phyloP scores from a whole-genome alignment of 2,329 filamentous ascomycete species.

The Zasmidium citrigriseum region DNA sequence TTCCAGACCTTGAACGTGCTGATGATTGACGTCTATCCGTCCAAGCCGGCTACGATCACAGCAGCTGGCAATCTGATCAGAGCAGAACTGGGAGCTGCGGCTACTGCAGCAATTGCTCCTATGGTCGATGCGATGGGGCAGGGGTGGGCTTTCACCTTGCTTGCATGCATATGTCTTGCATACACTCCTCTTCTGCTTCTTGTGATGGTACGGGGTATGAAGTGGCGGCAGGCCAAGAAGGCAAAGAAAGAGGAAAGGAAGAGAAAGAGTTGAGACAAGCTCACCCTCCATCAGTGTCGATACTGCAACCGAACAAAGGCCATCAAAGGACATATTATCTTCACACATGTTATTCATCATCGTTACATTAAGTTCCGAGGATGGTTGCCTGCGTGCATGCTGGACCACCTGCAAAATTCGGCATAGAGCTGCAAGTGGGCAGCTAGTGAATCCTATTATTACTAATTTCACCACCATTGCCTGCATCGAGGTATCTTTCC shows the following conservation, averaged over 20 bases:
- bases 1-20: slow-evolving; percentile 47
- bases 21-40: slow-evolving; percentile 44
- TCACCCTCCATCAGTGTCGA: not conserved
- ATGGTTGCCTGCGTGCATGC: no score
- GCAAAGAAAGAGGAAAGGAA: not conserved
- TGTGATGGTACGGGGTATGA: not conserved
- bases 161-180: not conserved
- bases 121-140: slow-evolving; percentile 21
- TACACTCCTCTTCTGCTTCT: not conserved
- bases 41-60: slow-evolving; percentile 41
- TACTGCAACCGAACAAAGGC: not conserved
- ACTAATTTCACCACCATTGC: no score
- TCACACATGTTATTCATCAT: no score
- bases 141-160: not conserved
- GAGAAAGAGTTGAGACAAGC: not conserved
- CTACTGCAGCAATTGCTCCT: slow-evolving; percentile 37
- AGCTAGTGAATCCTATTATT: no score
- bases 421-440: no score
- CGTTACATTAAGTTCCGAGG: no score
- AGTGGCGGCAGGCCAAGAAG: not conserved
- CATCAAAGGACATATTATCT: no score
- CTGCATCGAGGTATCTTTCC: no score
- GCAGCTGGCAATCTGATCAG: slow-evolving; percentile 45
- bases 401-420: no score
- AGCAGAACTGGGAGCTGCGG: slow-evolving; percentile 44